Evolutionary conservation across 2,329 filamentous ascomycete species (phyloP).

Genomic region (Claviceps sp.): DNA sequence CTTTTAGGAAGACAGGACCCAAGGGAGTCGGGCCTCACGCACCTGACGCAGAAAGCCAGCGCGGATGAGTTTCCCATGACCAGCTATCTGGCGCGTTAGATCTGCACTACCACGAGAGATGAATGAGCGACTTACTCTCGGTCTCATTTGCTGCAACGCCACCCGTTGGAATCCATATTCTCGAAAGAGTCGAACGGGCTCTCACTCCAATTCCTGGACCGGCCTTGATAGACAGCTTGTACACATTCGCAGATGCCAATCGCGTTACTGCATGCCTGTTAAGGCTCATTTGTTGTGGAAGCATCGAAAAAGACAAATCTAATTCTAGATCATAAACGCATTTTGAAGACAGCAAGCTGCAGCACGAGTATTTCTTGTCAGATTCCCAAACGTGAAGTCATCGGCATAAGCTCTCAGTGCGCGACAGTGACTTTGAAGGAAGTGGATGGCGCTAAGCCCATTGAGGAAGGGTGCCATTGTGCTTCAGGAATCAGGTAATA

Average conservation of each 20-base stretch:
- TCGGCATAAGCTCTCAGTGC: not conserved
- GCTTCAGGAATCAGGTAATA: not conserved
- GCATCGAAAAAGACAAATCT: constrained; percentile 6
- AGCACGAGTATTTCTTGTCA: not conserved
- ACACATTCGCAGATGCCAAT: constrained; percentile 4
- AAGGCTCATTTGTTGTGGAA: constrained; percentile 6
- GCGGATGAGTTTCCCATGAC: constrained; percentile 52
- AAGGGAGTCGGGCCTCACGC: constrained; percentile 9
- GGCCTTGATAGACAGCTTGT: constrained; percentile 12
- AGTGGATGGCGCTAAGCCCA: not conserved
- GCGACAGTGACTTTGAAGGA: not conserved
- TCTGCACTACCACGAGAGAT: not conserved
- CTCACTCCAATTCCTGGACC: not conserved
- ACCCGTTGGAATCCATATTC: constrained; percentile 67
- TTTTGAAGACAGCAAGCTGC: not conserved
- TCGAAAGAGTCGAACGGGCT: constrained; percentile 41
- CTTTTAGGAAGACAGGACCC: constrained; percentile 1
- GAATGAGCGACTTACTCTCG: constrained; percentile 29
- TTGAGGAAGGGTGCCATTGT: not conserved
- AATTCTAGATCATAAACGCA: not conserved
- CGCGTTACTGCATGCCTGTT: constrained; percentile 6
- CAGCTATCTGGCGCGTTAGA: constrained; percentile 31
- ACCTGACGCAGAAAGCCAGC: constrained; percentile 66
- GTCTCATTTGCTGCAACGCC: constrained; percentile 46
- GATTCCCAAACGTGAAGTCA: not conserved